phyloP scores from a whole-genome alignment of 257 asterid species.

The Capsicum baccatum region DNA sequence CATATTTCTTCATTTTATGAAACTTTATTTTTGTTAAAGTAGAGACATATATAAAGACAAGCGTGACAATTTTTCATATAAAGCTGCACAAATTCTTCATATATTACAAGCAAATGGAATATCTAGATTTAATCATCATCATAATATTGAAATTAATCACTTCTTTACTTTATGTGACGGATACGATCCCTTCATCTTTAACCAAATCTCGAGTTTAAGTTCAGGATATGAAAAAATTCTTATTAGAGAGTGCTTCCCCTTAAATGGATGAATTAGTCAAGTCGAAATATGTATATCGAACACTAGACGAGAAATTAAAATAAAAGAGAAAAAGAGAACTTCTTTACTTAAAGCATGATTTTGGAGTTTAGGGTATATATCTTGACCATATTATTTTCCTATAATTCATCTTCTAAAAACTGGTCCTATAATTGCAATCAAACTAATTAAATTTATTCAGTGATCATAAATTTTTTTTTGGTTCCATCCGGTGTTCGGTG shows the following conservation, averaged over 20 bases:
- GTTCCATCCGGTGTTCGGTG: no score
- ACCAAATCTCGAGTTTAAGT: no score
- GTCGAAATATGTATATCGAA: no score
- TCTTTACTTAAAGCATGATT: neutral
- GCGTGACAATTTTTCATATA: slow-evolving; percentile 13
- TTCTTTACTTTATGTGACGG: neutral
- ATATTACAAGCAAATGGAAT: neutral
- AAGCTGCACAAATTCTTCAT: slow-evolving; percentile 25
- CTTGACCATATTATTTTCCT: neutral
- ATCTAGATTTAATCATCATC: slow-evolving; percentile 20
- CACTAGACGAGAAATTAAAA: no score
- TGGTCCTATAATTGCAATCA: neutral
- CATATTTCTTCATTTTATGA: slow-evolving; percentile 4
- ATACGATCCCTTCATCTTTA: no score
- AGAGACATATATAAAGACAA: slow-evolving; percentile 15
- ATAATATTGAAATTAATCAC: neutral
- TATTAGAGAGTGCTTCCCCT: no score
- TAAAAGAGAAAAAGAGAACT: no score
- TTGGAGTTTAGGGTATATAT: neutral
- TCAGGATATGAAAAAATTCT: no score
- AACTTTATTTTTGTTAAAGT: slow-evolving; percentile 18
- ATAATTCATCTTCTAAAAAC: neutral
- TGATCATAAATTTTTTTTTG: no score
- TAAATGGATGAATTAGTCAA: no score
- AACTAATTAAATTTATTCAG: neutral